Percentiles rank a stretch among this genome's conserved stretches.
Conservation (phyloP, 2,329 filamentous ascomycete genomes). For the Elsinoe ampelina region DNA sequence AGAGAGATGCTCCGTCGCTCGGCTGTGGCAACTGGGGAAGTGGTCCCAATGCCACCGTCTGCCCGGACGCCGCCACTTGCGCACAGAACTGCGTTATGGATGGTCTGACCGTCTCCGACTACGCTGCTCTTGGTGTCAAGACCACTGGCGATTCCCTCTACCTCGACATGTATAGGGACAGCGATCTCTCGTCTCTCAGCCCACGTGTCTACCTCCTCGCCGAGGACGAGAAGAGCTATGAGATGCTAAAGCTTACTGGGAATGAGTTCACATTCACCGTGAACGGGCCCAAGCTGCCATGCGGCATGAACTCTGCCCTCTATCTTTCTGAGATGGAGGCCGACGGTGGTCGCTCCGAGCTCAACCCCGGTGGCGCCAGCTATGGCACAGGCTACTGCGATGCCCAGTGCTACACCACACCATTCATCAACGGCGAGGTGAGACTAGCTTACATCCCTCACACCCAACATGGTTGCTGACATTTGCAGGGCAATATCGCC, state of each 20-base stretch:
- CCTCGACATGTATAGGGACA: slow-evolving; percentile 42
- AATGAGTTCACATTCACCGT: slow-evolving; percentile 66
- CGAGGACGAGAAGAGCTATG: slow-evolving; percentile 48
- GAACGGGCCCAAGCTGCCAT: slow-evolving; percentile 58
- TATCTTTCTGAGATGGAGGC: slow-evolving; percentile 56
- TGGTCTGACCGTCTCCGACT: slow-evolving; percentile 34
- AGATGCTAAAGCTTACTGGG: slow-evolving; percentile 55
- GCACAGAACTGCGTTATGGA: slow-evolving; percentile 35
- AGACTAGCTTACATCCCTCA: not conserved
- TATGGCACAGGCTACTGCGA: slow-evolving; percentile 53
- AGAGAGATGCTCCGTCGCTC: slow-evolving; percentile 36
- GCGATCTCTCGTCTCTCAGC: slow-evolving; percentile 34
- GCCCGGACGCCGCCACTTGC: slow-evolving; percentile 30
- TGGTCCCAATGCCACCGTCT: slow-evolving; percentile 33
- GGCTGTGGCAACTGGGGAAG: slow-evolving; percentile 37
- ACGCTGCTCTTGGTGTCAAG: slow-evolving; percentile 43
- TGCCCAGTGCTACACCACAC: slow-evolving; percentile 32
- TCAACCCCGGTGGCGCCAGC: slow-evolving; percentile 44
- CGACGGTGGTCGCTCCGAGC: slow-evolving; percentile 45
- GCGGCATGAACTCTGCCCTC: slow-evolving; percentile 62
- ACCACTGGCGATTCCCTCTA: slow-evolving; percentile 45
- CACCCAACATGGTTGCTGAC: not conserved
- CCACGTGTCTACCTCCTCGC: slow-evolving; percentile 37
- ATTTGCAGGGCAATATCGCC: slow-evolving; percentile 14
- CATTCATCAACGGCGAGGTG: slow-evolving; percentile 22